Evolutionary conservation across 441 rosid species (phyloP), one percentile per base, ranked within the genome.

Genomic region (Pelargonium hybrid): DNA sequence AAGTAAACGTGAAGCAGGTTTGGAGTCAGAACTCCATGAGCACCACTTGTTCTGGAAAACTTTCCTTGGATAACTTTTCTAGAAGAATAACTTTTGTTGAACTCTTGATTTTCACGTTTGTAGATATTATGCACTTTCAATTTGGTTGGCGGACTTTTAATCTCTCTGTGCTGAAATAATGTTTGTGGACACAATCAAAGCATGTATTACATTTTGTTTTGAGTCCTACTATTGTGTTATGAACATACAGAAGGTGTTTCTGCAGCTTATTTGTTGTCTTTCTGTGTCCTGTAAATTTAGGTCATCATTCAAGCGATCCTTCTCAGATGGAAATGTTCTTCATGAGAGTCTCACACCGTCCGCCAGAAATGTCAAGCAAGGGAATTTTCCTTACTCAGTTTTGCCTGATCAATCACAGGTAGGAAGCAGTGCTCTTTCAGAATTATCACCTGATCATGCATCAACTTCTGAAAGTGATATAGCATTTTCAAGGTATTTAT

Each of bases 251-350:
- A 31, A 31, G 37, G 37, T 31, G 37, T 45, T 10, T 14, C 56
- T 56, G 62, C 31, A 20, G 23, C 14, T 57, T 21, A 57, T 21
- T 21, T 57, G 64, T 57, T 57, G 6, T 8, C 14, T 57, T 54
- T 54, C 17, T 2, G 62, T 57, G 64, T 57, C 21, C 64, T 9
- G 64, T 20, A 57, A 57, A 63, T 11, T 63, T 63, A 25, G 66
- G 41, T 63, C 88, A 71, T 71, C 79, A 75, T 84, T 87, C 80
- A 87, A 88, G 79, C 85, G 97, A 81, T 92, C 90, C 79, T 84
- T 88, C 65, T 95, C 97, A 20, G 98, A 87, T 83, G 98, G 98
- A 78, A 92, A 87, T 80, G 82, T 92, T 71, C 88, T 90, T 73
- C 88, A 29, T 29, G 84, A 74, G 76, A 82, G 79, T 65, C 45